Conservation (phyloP, 2,329 filamentous ascomycete genomes). For the Ambrosiella beaveri region DNA sequence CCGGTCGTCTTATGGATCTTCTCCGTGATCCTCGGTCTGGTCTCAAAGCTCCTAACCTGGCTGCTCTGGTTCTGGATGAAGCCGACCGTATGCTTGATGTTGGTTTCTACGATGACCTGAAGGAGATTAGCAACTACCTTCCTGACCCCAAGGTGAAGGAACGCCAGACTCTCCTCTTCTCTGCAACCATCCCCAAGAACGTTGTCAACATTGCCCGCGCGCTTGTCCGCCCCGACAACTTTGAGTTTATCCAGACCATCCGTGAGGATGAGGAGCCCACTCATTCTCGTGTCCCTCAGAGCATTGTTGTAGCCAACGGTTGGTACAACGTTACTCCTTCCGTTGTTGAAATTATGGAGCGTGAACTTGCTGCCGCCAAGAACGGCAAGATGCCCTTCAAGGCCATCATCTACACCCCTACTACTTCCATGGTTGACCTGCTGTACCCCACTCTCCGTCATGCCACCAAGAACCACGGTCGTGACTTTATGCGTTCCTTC, state of each 20-base stretch:
- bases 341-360: slow-evolving; percentile 56
- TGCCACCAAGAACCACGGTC: slow-evolving; percentile 27
- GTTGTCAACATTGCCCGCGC: slow-evolving; percentile 63
- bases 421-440: slow-evolving; percentile 49
- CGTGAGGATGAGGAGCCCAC: slow-evolving; percentile 65
- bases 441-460: slow-evolving; percentile 27
- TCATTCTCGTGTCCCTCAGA: slow-evolving; percentile 69
- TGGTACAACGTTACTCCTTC: slow-evolving; percentile 64
- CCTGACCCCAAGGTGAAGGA: slow-evolving; percentile 45
- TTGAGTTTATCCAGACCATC: slow-evolving; percentile 85
- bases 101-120: slow-evolving; percentile 54
- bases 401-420: slow-evolving; percentile 84
- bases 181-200: slow-evolving; percentile 73
- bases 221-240: slow-evolving; percentile 62
- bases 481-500: slow-evolving; percentile 30
- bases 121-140: slow-evolving; percentile 41
- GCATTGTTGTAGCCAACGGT: slow-evolving; percentile 46
- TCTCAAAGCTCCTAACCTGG: slow-evolving; percentile 61
- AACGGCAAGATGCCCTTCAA: slow-evolving; percentile 52
- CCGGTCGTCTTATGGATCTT: slow-evolving; percentile 72
- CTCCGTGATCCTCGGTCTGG: slow-evolving; percentile 46
- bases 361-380: slow-evolving; percentile 32
- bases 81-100: slow-evolving; percentile 98
- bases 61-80: slow-evolving; percentile 88
- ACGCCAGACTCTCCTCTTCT: slow-evolving; percentile 87